Base-by-base conservation (phyloP, 805 yeast genomes). In the Saccharomycopsis fermentans region DNA sequence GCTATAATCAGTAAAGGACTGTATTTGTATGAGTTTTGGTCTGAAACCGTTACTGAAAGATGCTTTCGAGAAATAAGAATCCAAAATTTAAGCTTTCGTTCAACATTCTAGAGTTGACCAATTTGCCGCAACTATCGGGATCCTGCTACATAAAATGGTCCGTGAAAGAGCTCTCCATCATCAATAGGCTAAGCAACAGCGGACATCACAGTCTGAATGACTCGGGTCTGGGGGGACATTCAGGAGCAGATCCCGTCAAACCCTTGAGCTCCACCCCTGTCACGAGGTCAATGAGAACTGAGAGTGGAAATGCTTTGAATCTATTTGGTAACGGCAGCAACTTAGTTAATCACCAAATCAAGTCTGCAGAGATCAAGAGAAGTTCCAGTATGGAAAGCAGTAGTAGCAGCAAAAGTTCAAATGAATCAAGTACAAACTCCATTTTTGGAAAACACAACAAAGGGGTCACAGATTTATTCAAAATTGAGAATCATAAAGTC, bases 71-170 rank as follows among this genome's bases (percentile, higher is more conserved):
- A 39, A 54, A 29, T 11, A 55, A 48, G 47, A 56, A 53, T 16
- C 55, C 62, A 8, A 39, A 58, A 36, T 61, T 61, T n/a, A 53
- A 21, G 14, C 26, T 62, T 5, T 35, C 54, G 6, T 59, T 62
- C 51, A 50, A 48, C 17, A 19, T 62, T 11, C 43, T 54, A 58
- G 95, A 88, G 63, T 73, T 92, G 53, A 78, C 84, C n/a, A 91
- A 91, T 66, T 80, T 92, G 32, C 98, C 98, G 1, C 90, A 87
- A 63, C 76, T 85, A 1, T 74, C 82, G 2, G 96, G 96, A 0
- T 68, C 74, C 39, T 82, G 92, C 64, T 82, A 70, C 62, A 80
- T 90, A 19, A 82, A 83, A 59, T 79, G 91, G 79, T 75, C 74
- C 51, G 72, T 87, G 9, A 75, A 77, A 57, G 90, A 86, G 52